A percentile compares a stretch with the other conserved stretches of the same genome.
Conservation (phyloP, 2,329 filamentous ascomycete species). For the Colletotrichum sp. region DNA sequence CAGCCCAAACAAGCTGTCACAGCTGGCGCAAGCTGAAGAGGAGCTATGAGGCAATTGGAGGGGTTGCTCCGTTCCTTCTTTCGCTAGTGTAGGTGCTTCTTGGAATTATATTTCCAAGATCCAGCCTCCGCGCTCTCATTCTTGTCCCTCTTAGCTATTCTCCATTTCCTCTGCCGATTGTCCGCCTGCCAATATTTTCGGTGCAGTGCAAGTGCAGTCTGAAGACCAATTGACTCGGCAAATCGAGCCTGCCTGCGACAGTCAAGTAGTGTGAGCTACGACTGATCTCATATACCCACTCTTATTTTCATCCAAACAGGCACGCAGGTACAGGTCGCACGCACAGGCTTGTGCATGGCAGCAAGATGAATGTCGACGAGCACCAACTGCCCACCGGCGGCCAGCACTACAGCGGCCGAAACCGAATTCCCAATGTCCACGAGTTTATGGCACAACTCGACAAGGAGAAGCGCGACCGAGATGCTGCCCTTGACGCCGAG, state of each 20-base stretch:
- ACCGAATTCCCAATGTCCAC: constrained; percentile 87
- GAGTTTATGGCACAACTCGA: constrained; percentile 84
- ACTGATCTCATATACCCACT: neutral
- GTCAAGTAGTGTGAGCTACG: neutral
- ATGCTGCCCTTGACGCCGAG: constrained; percentile 71
- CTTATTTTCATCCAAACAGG: neutral
- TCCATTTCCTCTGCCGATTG: neutral
- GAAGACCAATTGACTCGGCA: neutral
- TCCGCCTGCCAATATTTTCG: constrained; percentile 1
- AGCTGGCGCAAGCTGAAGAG: neutral
- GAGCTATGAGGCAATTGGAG: constrained; percentile 23
- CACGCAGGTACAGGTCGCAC: neutral
- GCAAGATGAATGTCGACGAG: constrained; percentile 43
- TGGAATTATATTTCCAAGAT: neutral
- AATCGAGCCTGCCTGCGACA: neutral
- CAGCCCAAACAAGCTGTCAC: neutral
- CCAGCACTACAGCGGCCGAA: constrained; percentile 81
- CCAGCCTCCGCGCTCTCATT: neutral
- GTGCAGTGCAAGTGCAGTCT: neutral
- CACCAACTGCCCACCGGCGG: constrained; percentile 48
- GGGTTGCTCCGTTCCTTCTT: neutral
- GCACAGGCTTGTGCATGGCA: constrained; percentile 8
- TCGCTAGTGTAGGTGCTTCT: neutral
- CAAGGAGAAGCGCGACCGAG: constrained; percentile 76
- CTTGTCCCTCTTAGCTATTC: neutral